These are phyloP conservation scores for Fusarium tricinctum DNA, from an alignment of 2,329 filamentous ascomycete genomes.

Conservation along the genomic window DNA sequence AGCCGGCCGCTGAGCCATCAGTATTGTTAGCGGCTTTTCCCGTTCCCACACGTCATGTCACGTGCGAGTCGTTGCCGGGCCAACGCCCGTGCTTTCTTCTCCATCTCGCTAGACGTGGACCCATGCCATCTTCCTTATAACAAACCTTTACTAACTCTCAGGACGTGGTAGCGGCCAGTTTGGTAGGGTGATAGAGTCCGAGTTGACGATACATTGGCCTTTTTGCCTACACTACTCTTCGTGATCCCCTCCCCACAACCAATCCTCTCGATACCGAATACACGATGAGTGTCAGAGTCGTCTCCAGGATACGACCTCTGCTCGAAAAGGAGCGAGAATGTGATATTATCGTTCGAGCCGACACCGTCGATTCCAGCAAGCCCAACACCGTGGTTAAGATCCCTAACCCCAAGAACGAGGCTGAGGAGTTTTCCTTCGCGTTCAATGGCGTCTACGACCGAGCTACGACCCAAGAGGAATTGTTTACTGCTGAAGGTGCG, in stretches of 20 bases:
- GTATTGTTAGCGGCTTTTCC: constrained; percentile 52
- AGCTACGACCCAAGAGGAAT: constrained; percentile 82
- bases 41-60: constrained; percentile 49
- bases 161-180: constrained; percentile 43
- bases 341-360: constrained; percentile 84
- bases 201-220: constrained; percentile 31
- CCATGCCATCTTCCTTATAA: constrained; percentile 37
- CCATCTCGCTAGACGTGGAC: constrained; percentile 27
- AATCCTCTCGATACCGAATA: constrained; percentile 27
- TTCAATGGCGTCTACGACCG: constrained; percentile 95
- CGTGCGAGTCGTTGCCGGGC: constrained; percentile 46
- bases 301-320: constrained; percentile 90
- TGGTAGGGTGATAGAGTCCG: constrained; percentile 47
- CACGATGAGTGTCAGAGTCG: constrained; percentile 80
- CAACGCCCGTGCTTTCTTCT: constrained; percentile 40
- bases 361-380: constrained; percentile 71
- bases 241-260: constrained; percentile 20
- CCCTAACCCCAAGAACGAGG: constrained; percentile 92
- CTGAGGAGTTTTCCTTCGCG: constrained; percentile 91
- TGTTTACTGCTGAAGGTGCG: constrained; percentile 91
- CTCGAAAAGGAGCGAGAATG: constrained; percentile 87
- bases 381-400: constrained; percentile 83
- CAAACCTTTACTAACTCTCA: constrained; percentile 41
- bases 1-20: constrained; percentile 25
- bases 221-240: constrained; percentile 27